Base-by-base conservation (phyloP, 1,284 basidiomycete genomes). In the Cryptococcus hybrid region DNA sequence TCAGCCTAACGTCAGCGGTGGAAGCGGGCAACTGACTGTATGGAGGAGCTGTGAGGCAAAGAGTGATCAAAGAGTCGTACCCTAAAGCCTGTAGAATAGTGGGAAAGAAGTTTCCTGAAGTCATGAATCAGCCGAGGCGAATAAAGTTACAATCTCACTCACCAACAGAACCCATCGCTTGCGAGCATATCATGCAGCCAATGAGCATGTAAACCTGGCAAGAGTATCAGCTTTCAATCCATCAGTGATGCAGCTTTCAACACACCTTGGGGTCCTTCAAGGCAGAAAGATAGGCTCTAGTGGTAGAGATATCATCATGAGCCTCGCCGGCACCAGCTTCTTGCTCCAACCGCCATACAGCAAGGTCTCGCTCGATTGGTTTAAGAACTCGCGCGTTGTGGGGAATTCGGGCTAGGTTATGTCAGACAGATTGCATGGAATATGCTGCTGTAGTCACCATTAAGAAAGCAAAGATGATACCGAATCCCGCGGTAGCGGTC, bases 301-400 rank as follows among this genome's bases (percentile, higher is more conserved):
- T 45, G n/a, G 57, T 59, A 6, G 57, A 56, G 2, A 52, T 54
- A 4, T 64, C 51, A 6, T 64, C 63, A 36, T 55, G 52, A 5
- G 47, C 62, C 43, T 70, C 68, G 0, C 47, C 56, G 1, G 57
- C 60, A 40, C 61, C 61, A 15, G 62, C 57, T 48, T 70, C 69
- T 30, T 47, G 30, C 54, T 69, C 67, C n/a, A 70, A 52, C 6
- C 65, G 57, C 61, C 64, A 71, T 4, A 67, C 60, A 1, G 66
- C 63, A 30, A 60, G 56, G 36, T 71, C 67, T 15, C 64, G 45
- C 57, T 71, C 60, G 12, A 62, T 40, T 2, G 59, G 63, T n/a
- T 44, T 59, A 43, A 71, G 62, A 2, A 66, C 44, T 9, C 55
- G 51, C 12, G 66, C 63, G 39, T 66, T 65, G 57, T 67, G 55